Percentiles rank a stretch among this genome's conserved stretches.
These are phyloP conservation scores for Mucor irregularis DNA, from an alignment of 371 early-diverging fungal genomes.

Conservation along the genomic window DNA sequence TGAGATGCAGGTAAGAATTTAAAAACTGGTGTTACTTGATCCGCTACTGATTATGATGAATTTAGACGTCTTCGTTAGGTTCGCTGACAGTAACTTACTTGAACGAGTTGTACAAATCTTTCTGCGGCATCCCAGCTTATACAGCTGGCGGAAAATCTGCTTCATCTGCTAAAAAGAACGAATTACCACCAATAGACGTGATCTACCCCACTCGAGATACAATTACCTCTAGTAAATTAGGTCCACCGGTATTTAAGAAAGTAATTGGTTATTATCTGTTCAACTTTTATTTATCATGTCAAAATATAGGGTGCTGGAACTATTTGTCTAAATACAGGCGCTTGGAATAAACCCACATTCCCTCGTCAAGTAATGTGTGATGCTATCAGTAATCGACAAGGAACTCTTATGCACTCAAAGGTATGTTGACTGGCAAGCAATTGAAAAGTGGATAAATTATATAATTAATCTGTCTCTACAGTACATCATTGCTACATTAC, in stretches of 20 bases:
- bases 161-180: neutral
- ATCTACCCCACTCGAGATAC: constrained; percentile 37
- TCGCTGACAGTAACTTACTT: constrained; percentile 27
- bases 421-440: constrained; percentile 23
- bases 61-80: constrained; percentile 50
- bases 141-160: neutral
- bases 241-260: constrained; percentile 39
- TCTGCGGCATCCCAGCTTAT: constrained; percentile 36
- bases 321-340: constrained; percentile 32
- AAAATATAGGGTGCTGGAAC: constrained; percentile 51
- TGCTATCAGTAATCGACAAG: constrained; percentile 42
- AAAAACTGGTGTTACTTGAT: no score
- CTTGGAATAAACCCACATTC: constrained; percentile 43
- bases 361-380: constrained; percentile 46
- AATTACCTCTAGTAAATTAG: constrained; percentile 30
- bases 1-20: constrained; percentile 45
- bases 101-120: constrained; percentile 40
- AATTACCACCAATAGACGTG: constrained; percentile 36
- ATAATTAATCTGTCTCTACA: constrained; percentile 3
- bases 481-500: constrained; percentile 44
- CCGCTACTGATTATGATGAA: neutral
- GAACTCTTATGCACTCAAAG: constrained; percentile 50
- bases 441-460: no score
- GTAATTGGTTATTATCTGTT: no score
- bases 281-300: neutral